Conservation (phyloP, 1,284 basidiomycete genomes). For the Heterobasidion occidentale region DNA sequence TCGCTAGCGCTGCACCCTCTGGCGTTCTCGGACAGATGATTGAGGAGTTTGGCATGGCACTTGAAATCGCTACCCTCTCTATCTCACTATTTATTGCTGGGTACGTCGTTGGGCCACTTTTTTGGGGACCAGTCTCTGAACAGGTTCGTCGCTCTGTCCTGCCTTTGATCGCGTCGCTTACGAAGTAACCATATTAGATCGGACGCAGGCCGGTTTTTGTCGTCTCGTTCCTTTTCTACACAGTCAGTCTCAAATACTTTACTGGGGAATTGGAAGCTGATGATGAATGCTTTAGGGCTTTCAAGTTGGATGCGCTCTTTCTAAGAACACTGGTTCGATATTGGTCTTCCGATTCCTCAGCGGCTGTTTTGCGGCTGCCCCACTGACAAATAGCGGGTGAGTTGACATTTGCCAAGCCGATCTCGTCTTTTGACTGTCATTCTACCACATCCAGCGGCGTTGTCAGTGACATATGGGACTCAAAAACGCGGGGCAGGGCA, state of each 20-base stretch:
- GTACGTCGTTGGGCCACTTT: conserved; percentile 44
- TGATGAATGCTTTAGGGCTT: conserved; percentile 31
- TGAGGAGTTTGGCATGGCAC: conserved; percentile 43
- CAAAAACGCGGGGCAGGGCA: conserved; percentile 25
- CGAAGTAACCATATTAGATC: conserved; percentile 27
- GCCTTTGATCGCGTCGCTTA: neutral
- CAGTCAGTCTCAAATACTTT: conserved; percentile 21
- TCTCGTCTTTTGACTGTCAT: neutral
- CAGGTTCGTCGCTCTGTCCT: conserved; percentile 1
- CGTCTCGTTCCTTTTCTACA: conserved; percentile 57
- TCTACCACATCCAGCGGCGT: conserved; percentile 16
- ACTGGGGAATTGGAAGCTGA: neutral
- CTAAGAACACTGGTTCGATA: conserved; percentile 48
- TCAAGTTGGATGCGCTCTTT: conserved; percentile 57
- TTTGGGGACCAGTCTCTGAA: conserved; percentile 52
- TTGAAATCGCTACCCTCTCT: conserved; percentile 36
- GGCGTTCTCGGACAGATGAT: conserved; percentile 39
- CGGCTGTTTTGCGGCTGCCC: conserved; percentile 45
- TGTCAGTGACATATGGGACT: conserved; percentile 28
- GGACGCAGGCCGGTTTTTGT: conserved; percentile 65
- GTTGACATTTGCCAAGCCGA: neutral
- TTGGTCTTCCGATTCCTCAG: conserved; percentile 61
- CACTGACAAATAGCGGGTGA: conserved; percentile 29
- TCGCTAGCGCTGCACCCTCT: conserved; percentile 52
- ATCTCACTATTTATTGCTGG: conserved; percentile 37